Percentiles rank a stretch among this genome's conserved stretches.
phyloP scores from a whole-genome alignment of 148 eudicot species.

The Vaccinium myrtillus region DNA sequence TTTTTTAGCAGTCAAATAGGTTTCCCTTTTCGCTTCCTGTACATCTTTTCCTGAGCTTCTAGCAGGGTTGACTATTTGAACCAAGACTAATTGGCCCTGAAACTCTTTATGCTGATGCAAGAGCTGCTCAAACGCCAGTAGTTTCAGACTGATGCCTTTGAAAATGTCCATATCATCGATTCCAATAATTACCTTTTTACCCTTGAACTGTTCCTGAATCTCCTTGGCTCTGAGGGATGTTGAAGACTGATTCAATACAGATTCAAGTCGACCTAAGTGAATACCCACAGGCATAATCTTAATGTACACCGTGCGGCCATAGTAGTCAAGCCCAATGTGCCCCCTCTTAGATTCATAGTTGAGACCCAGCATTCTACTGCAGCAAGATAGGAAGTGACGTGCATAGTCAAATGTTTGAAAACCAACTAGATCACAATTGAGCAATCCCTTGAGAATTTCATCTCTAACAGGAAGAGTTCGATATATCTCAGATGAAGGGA shows the following conservation, averaged over 20 bases:
- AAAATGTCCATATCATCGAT: constrained; percentile 81
- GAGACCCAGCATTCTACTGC: constrained; percentile 76
- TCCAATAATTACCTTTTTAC: constrained; percentile 58
- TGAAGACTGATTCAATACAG: constrained; percentile 49
- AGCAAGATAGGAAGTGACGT: constrained; percentile 69
- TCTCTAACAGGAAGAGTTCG: constrained; percentile 75
- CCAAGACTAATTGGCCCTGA: constrained; percentile 52
- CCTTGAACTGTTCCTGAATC: constrained; percentile 50
- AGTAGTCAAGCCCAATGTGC: constrained; percentile 73
- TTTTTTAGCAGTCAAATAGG: constrained; percentile 42
- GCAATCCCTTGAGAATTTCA: constrained; percentile 63
- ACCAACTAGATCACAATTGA: constrained; percentile 68
- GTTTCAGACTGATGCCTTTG: constrained; percentile 67
- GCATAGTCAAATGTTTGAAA: constrained; percentile 84
- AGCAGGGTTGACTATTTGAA: constrained; percentile 75
- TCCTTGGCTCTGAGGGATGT: constrained; percentile 52
- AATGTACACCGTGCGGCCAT: constrained; percentile 73
- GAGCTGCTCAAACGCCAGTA: constrained; percentile 65
- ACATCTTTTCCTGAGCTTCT: constrained; percentile 71
- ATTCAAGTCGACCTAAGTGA: constrained; percentile 60
- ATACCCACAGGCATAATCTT: constrained; percentile 77
- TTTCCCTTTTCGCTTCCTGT: constrained; percentile 54
- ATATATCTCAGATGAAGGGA: constrained; percentile 77
- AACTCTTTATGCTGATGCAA: constrained; percentile 46
- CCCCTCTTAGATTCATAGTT: constrained; percentile 81